Evolutionary conservation across 192 early-diverging fungal genomes (phyloP), one percentile per base, ranked within the genome.

Genomic region (Phycomyces blakesleeanus): DNA sequence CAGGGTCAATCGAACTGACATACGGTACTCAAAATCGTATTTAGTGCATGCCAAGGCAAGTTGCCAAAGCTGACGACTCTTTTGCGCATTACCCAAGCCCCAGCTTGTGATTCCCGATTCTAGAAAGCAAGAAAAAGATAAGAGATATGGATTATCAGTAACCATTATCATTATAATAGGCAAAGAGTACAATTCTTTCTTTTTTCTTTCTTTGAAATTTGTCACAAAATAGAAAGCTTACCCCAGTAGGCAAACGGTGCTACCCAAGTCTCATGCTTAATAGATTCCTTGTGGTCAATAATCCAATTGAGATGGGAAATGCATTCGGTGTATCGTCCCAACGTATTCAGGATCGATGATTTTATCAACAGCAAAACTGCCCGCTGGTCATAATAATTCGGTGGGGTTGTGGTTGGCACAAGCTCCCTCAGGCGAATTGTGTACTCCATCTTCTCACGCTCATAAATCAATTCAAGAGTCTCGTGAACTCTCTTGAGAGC

Each of bases 21-120:
- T 59, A 38, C 73, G 66, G 38, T 75, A 78, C 67, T 83, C 82
- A 58, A 83, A 83, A 67, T 83, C 82, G 52, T 79, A 81, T 41
- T 76, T 72, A 10, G 69, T 77, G 54, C 63, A 81, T n/a, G 57
- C 53, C 40, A 66, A 56, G 15, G 77, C 79, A 24, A 66, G 66
- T 24, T 83, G 77, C 82, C 82, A 83, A 10, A 74, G 54, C 4
- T 50, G 50, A 58, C 75, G 69, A 37, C 77, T 76, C 51, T 75
- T 75, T 14, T 42, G 25, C 15, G 55, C 25, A 18, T 74, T 61
- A n/a, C 77, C 75, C 20, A 75, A 20, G 18, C 72, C 68, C 80
- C 77, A 83, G 18, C 72, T 69, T 15, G 77, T 77, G 0, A 83
- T 71, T 10, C 82, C 82, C 0, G 77, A 73, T 64, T 83, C 82